Evolutionary conservation across 2,329 filamentous ascomycete species (phyloP), one percentile per base, ranked within the genome.

Genomic region (Geoglossum cookeanum): DNA sequence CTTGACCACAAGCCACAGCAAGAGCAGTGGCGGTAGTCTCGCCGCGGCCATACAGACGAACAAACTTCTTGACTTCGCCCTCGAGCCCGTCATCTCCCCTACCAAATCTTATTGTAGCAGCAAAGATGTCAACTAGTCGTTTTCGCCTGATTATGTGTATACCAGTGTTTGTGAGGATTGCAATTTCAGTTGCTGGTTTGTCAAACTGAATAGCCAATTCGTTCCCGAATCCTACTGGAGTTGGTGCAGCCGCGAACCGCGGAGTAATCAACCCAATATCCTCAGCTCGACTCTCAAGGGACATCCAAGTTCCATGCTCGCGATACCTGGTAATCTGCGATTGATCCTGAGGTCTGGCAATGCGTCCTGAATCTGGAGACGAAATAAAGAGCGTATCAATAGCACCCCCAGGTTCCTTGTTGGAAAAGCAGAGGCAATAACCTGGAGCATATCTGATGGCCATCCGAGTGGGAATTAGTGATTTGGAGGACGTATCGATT

Each of bases 191-290:
- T 0, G 85, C 78, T 0, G 82, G 75, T 59, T 86, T 78, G 65
- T 98, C 92, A 64, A 92, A 98, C 64, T 98, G 94, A n/a, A 94
- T 85, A 1, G 92, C 88, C 58, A 97, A 75, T 70, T 98, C 92
- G 63, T 98, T 98, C 9, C 91, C 90, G 64, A 95, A 97, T 0
- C 90, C 91, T 27, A 81, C 67, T 0, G 87, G 85, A 30, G 80
- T 78, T 9, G 71, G 72, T 0, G 81, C 77, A 8, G 85, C 85
- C 15, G 81, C 77, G 63, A 89, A 91, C 0, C 85, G 79, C 54
- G 78, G 77, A 0, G 84, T 87, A 32, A 88, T 80, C 11, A 89
- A 71, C 1, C 89, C 88, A 58, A 96, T 79, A 62, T 86, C 87
- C 66, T 94, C 83, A 5, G 84, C 82, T 37, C 77, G 78, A 64